Percentiles rank a stretch among this genome's conserved stretches.
Evolutionary conservation across 257 asterid species (phyloP).

Genomic region (Paraleonurus japonicus): DNA sequence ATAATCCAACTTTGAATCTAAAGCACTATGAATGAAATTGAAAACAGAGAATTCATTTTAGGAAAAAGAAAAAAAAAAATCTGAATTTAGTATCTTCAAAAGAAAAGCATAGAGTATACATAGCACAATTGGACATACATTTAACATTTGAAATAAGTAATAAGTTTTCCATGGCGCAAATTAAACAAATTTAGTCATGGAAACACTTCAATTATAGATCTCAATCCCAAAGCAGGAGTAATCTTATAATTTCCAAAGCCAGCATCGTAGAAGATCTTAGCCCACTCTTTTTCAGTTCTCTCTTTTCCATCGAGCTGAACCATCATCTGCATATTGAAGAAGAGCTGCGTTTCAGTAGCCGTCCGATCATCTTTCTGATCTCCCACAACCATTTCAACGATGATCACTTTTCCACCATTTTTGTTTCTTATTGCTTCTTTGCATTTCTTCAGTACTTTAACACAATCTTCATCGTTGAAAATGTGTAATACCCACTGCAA

Average conservation of each 20-base stretch:
- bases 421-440: constrained; percentile 2
- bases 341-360: constrained; percentile 13
- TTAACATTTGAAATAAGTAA: too few relatives aligned
- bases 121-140: too few relatives aligned
- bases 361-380: background rate
- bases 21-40: too few relatives aligned
- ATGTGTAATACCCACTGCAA: background rate
- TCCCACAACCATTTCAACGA: background rate
- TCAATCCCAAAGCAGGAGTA: constrained; percentile 1
- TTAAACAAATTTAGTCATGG: too few relatives aligned
- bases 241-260: background rate
- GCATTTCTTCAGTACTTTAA: constrained; percentile 4
- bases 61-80: too few relatives aligned
- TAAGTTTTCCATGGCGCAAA: too few relatives aligned
- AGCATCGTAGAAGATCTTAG: background rate
- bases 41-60: too few relatives aligned
- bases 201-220: background rate
- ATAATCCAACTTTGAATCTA: too few relatives aligned
- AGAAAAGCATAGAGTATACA: too few relatives aligned
- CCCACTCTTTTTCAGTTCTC: constrained; percentile 13
- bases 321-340: background rate
- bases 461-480: background rate
- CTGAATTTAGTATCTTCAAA: too few relatives aligned
- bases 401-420: constrained; percentile 9
- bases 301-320: background rate